Percentiles rank a stretch among this genome's conserved stretches.
These are phyloP conservation scores for Cutaneotrichosporon cutaneum DNA, from an alignment of 1,284 basidiomycete species.

Conservation along the genomic window DNA sequence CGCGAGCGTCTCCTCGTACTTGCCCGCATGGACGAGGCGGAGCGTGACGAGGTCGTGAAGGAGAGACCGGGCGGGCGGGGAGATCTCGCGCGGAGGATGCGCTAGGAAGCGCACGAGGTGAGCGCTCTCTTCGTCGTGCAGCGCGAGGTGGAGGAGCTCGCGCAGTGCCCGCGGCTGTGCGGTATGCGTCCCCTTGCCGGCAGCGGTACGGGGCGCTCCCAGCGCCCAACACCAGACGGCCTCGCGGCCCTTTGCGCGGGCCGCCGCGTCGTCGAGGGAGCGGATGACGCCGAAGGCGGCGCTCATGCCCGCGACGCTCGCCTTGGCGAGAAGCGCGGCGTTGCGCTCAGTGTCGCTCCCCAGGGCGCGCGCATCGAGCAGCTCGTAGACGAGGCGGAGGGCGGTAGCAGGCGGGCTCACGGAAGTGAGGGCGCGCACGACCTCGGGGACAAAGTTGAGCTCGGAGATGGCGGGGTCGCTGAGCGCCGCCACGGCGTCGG, in stretches of 20 bases:
- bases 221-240: slow-evolving; percentile 43
- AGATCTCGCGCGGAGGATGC: slow-evolving; percentile 56
- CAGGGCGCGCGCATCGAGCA: slow-evolving; percentile 23
- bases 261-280: slow-evolving; percentile 13
- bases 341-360: slow-evolving; percentile 24
- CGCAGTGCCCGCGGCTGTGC: slow-evolving; percentile 37
- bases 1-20: slow-evolving; percentile 69
- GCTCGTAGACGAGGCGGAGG: slow-evolving; percentile 31
- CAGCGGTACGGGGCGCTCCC: slow-evolving; percentile 33
- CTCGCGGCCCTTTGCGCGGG: slow-evolving; percentile 28
- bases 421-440: slow-evolving; percentile 36
- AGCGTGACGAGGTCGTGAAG: slow-evolving; percentile 79
- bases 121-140: slow-evolving; percentile 41
- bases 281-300: slow-evolving; percentile 37
- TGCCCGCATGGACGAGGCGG: slow-evolving; percentile 71
- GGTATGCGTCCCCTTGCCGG: slow-evolving; percentile 29
- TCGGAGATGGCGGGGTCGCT: slow-evolving; percentile 41
- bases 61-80: slow-evolving; percentile 59
- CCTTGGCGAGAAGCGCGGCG: slow-evolving; percentile 30
- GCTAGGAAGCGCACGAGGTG: slow-evolving; percentile 46
- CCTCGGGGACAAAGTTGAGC: slow-evolving; percentile 42
- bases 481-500: slow-evolving; percentile 30
- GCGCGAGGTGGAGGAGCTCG: slow-evolving; percentile 43
- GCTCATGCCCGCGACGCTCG: slow-evolving; percentile 28
- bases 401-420: slow-evolving; percentile 35